Evolutionary conservation across 139 green algal species (phyloP).

Genomic region (Chloropicon primus): DNA sequence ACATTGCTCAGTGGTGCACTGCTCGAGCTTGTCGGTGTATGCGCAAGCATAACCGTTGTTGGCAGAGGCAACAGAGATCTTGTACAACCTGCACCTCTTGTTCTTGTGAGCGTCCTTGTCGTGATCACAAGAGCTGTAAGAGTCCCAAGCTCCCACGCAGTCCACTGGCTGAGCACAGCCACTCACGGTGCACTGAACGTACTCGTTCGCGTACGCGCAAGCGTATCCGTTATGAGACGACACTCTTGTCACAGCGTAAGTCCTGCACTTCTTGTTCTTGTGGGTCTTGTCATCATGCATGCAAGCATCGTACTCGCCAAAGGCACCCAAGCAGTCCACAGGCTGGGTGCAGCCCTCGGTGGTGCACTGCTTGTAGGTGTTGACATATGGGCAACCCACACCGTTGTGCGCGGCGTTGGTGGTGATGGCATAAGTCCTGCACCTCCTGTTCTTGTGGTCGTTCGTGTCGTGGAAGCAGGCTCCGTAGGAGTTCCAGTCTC

Average conservation of each 20-base stretch:
- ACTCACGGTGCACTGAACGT: neutral
- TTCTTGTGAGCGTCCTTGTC: neutral
- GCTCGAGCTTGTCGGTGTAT: neutral
- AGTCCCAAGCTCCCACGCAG: neutral
- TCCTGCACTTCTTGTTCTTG: neutral
- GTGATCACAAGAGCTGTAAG: neutral
- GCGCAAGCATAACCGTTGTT: neutral
- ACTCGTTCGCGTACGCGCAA: neutral
- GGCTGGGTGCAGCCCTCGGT: neutral
- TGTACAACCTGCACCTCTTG: neutral
- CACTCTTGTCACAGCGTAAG: neutral
- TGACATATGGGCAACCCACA: neutral
- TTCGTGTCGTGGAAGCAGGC: neutral
- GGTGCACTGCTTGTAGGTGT: neutral
- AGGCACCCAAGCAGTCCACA: neutral
- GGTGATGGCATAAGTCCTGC: neutral
- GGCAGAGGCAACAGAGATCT: neutral
- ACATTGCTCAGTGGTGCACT: neutral
- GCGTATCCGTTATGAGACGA: neutral
- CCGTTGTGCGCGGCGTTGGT: neutral
- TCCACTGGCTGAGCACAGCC: neutral
- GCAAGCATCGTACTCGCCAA: neutral
- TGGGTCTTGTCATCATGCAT: neutral
- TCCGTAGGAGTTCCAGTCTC: neutral
- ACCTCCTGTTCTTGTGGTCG: neutral